These are phyloP conservation scores for Ceriops tagal DNA, from an alignment of 345 rosid genomes.

Conservation along the genomic window DNA sequence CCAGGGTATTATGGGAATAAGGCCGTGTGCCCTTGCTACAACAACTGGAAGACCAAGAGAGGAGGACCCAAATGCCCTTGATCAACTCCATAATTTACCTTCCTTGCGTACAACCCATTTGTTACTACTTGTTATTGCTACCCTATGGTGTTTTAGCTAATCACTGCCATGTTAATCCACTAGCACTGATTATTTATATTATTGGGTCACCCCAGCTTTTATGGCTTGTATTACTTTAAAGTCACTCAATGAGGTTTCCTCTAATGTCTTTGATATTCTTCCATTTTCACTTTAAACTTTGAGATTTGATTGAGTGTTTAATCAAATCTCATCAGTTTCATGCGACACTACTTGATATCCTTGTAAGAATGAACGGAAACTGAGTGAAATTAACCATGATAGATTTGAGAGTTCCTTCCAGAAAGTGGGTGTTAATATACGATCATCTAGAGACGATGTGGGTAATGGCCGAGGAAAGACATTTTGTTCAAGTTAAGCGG, in stretches of 20 bases:
- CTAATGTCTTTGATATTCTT: not conserved
- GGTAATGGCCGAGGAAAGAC: no score
- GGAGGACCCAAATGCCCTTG: conserved; percentile 34
- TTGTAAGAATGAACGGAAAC: not conserved
- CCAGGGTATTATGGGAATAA: conserved; percentile 20
- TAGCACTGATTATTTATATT: conserved; percentile 7
- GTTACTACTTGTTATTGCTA: not conserved
- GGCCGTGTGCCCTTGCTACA: conserved; percentile 33
- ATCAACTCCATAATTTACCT: not conserved
- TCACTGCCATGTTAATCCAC: not conserved
- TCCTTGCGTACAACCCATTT: no score
- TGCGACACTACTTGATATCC: not conserved
- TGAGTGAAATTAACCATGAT: no score
- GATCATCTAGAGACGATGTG: no score
- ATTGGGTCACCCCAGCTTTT: not conserved
- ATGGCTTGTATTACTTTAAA: not conserved
- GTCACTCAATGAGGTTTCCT: not conserved
- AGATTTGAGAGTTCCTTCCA: no score
- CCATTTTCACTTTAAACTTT: no score
- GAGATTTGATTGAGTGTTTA: not conserved
- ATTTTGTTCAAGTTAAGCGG: no score
- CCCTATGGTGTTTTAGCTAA: not conserved
- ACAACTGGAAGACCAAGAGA: conserved; percentile 35
- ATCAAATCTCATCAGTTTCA: not conserved
- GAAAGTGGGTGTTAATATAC: no score